Evolutionary conservation across 192 early-diverging fungal genomes (phyloP).

Genomic region (Thamnidium elegans): DNA sequence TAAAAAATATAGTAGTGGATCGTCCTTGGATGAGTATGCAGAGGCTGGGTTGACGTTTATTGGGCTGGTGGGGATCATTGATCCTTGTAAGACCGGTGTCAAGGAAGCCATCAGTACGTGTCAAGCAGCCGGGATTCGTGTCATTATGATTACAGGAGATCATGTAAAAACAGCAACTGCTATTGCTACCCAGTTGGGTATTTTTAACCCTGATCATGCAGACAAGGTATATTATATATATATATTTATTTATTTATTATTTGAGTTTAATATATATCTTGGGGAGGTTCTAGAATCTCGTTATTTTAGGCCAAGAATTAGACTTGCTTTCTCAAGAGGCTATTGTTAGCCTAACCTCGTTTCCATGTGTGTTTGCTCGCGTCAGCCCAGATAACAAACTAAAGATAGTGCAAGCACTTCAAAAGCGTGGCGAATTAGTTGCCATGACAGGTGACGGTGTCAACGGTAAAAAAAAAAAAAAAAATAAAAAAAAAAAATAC

Average conservation of each 20-base stretch:
- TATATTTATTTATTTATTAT: neutral
- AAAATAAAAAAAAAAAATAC: neutral
- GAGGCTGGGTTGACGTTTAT: constrained; percentile 83
- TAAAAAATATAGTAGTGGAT: too few species aligned
- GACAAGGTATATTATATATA: constrained; percentile 35
- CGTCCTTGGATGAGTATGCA: too few species aligned
- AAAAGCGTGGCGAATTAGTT: constrained; percentile 68
- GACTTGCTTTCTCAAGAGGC: constrained; percentile 89
- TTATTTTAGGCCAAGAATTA: constrained; percentile 86
- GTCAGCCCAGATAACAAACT: constrained; percentile 97
- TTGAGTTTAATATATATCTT: too few species aligned
- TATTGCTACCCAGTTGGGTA: constrained; percentile 88
- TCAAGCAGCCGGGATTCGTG: constrained; percentile 89
- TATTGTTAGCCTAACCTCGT: constrained; percentile 72
- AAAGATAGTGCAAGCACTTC: constrained; percentile 89
- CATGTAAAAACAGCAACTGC: constrained; percentile 91
- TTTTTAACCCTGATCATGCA: constrained; percentile 60
- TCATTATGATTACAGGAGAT: constrained; percentile 98
- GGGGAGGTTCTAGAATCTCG: constrained; percentile 18
- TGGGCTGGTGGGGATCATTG: constrained; percentile 89
- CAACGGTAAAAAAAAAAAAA: constrained; percentile 45
- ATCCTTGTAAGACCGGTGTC: constrained; percentile 85
- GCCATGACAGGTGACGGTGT: constrained; percentile 98
- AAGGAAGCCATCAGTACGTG: constrained; percentile 77
- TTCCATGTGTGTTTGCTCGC: constrained; percentile 97